Evolutionary conservation across 108 stramenopile genomes (phyloP).

Genomic region (Cyclostephanos invisitatus): DNA sequence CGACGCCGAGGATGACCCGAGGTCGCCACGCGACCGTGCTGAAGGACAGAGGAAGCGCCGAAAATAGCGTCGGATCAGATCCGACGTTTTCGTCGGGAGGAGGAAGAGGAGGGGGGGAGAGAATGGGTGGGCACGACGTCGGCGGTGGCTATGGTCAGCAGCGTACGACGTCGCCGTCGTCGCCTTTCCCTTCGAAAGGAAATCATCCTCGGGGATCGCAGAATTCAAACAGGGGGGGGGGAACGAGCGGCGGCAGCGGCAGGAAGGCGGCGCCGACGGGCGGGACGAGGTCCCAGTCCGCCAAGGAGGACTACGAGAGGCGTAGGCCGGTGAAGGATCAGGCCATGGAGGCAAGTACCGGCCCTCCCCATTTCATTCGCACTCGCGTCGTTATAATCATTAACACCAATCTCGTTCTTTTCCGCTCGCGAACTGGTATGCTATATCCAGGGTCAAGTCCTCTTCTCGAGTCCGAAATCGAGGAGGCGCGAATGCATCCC

Average conservation of each 20-base stretch:
- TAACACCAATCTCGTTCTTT: neutral
- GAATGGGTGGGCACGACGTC: too few species aligned
- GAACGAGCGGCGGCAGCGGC: neutral
- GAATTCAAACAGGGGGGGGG: neutral
- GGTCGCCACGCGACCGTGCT: slow-evolving; percentile 22
- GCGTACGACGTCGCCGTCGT: neutral
- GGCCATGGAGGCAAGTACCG: slow-evolving; percentile 28
- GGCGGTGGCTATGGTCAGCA: neutral
- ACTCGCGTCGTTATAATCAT: neutral
- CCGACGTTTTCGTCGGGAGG: neutral
- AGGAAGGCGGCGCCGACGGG: neutral
- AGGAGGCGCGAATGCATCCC: slow-evolving; percentile 19
- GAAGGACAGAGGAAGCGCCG: slow-evolving; percentile 43
- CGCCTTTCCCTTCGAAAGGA: slow-evolving; percentile 6
- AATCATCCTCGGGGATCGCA: slow-evolving; percentile 10
- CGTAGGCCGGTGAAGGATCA: slow-evolving; percentile 39
- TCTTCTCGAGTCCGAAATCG: slow-evolving; percentile 29
- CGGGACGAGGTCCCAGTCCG: slow-evolving; percentile 15
- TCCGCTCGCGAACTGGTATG: neutral
- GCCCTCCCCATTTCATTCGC: neutral
- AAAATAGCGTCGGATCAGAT: slow-evolving; percentile 38
- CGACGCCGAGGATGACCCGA: slow-evolving; percentile 16
- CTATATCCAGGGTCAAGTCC: slow-evolving; percentile 20
- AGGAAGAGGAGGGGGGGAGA: neutral
- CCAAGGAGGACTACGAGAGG: slow-evolving; percentile 26